These are phyloP conservation scores for Lasiodiplodia citricola DNA, from an alignment of 2,329 filamentous ascomycete species.

Conservation along the genomic window DNA sequence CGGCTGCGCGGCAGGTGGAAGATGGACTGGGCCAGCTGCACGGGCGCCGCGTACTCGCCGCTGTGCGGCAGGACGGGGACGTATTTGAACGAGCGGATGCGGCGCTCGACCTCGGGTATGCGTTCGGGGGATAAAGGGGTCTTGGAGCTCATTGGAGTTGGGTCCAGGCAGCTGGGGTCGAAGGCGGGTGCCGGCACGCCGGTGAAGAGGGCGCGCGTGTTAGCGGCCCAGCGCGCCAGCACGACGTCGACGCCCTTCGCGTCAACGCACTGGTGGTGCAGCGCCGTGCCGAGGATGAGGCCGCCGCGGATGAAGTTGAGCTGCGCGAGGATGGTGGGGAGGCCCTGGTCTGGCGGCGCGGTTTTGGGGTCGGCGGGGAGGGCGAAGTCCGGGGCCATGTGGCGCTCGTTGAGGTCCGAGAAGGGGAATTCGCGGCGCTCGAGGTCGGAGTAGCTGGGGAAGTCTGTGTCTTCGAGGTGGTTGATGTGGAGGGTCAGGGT, in stretches of 20 bases:
- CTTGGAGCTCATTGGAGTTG: slow-evolving; percentile 1
- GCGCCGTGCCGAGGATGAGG: slow-evolving; percentile 35
- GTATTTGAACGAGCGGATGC: slow-evolving; percentile 26
- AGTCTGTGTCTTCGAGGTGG: slow-evolving; percentile 26
- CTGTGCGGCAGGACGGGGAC: slow-evolving; percentile 29
- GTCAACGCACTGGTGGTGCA: slow-evolving; percentile 35
- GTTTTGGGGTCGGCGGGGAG: not conserved
- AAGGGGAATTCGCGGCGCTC: slow-evolving; percentile 31
- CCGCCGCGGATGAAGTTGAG: slow-evolving; percentile 38
- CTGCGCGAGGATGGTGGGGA: slow-evolving; percentile 31
- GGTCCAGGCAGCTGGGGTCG: slow-evolving; percentile 18
- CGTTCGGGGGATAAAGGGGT: not conserved
- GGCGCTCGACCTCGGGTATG: not conserved
- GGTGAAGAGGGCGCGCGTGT: slow-evolving; percentile 32
- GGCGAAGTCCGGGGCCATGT: slow-evolving; percentile 9
- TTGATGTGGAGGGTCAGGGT: slow-evolving; percentile 27
- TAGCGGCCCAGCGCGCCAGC: slow-evolving; percentile 32
- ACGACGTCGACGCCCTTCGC: slow-evolving; percentile 33
- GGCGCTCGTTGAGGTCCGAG: slow-evolving; percentile 25
- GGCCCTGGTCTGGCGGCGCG: slow-evolving; percentile 1
- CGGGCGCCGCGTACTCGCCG: slow-evolving; percentile 28
- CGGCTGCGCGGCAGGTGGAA: not conserved
- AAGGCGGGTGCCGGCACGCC: slow-evolving; percentile 19
- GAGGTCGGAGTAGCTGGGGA: slow-evolving; percentile 30
- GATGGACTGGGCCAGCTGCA: not conserved